Base-by-base conservation (phyloP, 1,284 basidiomycete species). In the Pascua sp. region DNA sequence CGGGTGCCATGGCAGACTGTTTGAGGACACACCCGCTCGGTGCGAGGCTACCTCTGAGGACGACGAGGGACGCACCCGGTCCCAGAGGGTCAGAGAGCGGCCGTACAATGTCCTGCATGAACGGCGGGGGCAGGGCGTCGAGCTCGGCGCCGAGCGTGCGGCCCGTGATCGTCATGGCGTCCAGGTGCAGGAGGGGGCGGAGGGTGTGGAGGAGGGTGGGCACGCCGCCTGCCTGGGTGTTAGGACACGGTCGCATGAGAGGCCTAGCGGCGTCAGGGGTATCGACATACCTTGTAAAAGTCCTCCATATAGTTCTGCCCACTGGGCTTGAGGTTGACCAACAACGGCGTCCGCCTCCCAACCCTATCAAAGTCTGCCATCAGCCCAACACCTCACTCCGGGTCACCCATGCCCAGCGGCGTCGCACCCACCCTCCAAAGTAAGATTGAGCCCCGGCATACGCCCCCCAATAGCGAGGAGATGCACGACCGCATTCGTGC, bases 261-360 rank as follows among this genome's bases (percentile, higher is more conserved):
- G n/a, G n/a, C n/a, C n/a, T n/a, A n/a, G n/a, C n/a, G n/a, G n/a
- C n/a, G n/a, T n/a, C 58, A 55, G 45, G 18, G 11, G 4, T 8
- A 39, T 4, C 2, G n/a, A n/a, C 10, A 1, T 16, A 64, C 65
- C 36, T 71, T 70, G 65, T 80, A 75, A 12, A 80, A 68, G 60
- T 80, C 79, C 56, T 79, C 77, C 75, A 79, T 77, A 56, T 79
- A 76, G 58, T 77, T 78, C 11, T 63, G 62, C 2, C 79, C 79
- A 2, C 71, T 72, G 0, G 79, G 79, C 64, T 80, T 80, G 44
- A 80, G 66, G 56, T 80, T 76, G 16, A 77, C 74, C 9, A 80
- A 61, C 41, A 80, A 61, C 1, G 79, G 79, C 2, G 77, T 77
- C 56, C 66, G 63, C 39, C 73, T 59, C 1, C 77, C 78, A 47